Evolutionary conservation across 345 rosid genomes (phyloP).

Genomic region (Gossypium bickii): DNA sequence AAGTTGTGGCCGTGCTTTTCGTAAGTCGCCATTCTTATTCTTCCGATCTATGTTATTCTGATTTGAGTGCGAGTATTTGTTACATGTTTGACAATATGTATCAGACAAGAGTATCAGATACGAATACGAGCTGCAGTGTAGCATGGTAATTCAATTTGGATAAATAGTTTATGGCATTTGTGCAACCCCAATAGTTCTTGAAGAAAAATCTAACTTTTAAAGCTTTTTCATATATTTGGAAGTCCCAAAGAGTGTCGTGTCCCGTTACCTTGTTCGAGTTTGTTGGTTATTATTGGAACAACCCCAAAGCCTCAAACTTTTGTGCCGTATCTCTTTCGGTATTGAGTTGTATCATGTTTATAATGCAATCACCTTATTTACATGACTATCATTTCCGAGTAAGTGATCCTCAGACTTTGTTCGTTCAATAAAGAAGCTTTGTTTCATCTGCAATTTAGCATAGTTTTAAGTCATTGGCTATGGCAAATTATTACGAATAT

Average conservation of each 20-base stretch:
- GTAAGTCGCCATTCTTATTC: conserved; percentile 33
- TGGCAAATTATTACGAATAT: neutral
- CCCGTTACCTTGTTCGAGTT: too few relatives aligned
- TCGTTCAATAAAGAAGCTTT: too few relatives aligned
- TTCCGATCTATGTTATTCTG: neutral
- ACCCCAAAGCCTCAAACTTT: neutral
- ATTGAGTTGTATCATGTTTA: neutral
- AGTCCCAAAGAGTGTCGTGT: too few relatives aligned
- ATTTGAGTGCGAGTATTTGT: too few relatives aligned
- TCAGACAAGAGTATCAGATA: too few relatives aligned
- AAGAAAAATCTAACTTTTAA: too few relatives aligned
- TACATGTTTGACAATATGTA: too few relatives aligned
- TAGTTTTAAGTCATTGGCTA: neutral
- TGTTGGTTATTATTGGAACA: neutral
- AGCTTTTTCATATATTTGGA: too few relatives aligned
- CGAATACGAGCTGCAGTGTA: neutral
- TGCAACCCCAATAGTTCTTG: too few relatives aligned
- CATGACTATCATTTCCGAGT: neutral
- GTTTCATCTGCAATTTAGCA: neutral
- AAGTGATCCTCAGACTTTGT: neutral
- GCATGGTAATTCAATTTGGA: neutral
- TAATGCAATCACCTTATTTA: neutral
- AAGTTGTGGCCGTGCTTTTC: conserved; percentile 58
- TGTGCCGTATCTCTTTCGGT: neutral
- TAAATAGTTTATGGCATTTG: too few relatives aligned